Evolutionary conservation across 2,329 filamentous ascomycete genomes (phyloP), one percentile per base, ranked within the genome.

Genomic region (Aureobasidium uvarum): DNA sequence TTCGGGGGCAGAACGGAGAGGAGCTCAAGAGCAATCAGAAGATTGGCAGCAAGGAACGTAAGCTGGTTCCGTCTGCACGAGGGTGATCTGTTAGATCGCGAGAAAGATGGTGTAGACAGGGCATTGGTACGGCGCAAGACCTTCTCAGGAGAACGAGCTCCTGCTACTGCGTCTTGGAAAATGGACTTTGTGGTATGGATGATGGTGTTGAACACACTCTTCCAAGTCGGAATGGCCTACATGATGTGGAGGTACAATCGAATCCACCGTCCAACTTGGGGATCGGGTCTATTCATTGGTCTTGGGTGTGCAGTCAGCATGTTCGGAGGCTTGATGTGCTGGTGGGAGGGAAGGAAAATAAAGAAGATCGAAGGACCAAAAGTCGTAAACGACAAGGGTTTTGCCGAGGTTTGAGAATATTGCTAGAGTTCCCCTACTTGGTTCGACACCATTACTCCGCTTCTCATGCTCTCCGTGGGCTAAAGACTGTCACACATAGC

Each of bases 181-280:
- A 79, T 96, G 72, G 90, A 95, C 69, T 86, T 89, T 65, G 86
- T 94, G 39, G 81, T 96, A 41, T 93, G 89, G 88, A 83, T 88
- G 70, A 92, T 92, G 77, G 83, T 92, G 3, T 82, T 81, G 79
- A 96, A 96, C 72, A 95, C 91, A 0, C 83, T 93, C 64, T 82
- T 95, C 51, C 92, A 96, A 75, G 83, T 83, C 45, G 82, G 86
- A 20, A 81, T 96, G 1, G 89, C 86, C 10, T 88, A 84, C 3
- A 89, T 92, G 77, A 96, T 96, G 92, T 96, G 90, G 90, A 72
- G 70, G 3, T 66, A 73, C 67, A 71, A 72, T 31, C 69, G 74
- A 33, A 55, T 55, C 71, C 78, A 89, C 25, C 81, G 92, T n/a
- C 91, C 92, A 0, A 84, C 85, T 25, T 96, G 91, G 91, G 84